phyloP scores from a whole-genome alignment of 2,329 filamentous ascomycete genomes.

The Lecanicillium sp. region DNA sequence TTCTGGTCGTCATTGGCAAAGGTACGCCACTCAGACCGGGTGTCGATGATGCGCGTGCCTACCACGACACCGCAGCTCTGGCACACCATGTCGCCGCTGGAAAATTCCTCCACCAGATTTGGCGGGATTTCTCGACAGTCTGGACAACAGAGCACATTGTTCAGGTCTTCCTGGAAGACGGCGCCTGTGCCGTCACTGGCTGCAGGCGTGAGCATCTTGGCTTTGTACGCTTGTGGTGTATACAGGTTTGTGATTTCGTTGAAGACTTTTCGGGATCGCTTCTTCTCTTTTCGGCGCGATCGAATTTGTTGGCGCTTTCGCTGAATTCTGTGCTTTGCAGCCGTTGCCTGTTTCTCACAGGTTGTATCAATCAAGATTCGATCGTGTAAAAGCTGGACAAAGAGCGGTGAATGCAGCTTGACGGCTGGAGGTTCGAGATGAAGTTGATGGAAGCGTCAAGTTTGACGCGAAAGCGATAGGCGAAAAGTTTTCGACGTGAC shows the following conservation, averaged over 20 bases:
- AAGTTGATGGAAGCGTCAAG: not conserved
- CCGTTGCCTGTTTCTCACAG: constrained; percentile 14
- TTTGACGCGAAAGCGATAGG: not conserved
- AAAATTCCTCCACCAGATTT: constrained; percentile 87
- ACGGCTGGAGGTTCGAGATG: constrained; percentile 31
- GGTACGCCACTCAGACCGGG: constrained; percentile 95
- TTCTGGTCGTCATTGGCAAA: constrained; percentile 98
- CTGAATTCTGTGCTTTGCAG: constrained; percentile 22
- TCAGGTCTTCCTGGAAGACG: constrained; percentile 75
- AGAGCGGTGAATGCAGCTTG: constrained; percentile 68
- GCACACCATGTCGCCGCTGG: constrained; percentile 88
- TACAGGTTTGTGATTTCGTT: constrained; percentile 39
- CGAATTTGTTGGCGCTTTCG: constrained; percentile 30
- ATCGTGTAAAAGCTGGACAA: constrained; percentile 50
- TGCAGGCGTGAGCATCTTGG: constrained; percentile 42
- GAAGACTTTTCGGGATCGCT: constrained; percentile 33
- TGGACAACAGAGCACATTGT: constrained; percentile 75
- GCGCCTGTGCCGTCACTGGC: constrained; percentile 25
- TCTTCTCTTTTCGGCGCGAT: constrained; percentile 28
- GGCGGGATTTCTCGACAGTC: constrained; percentile 93
- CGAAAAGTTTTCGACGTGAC: not conserved
- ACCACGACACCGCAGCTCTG: constrained; percentile 87
- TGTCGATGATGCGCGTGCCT: constrained; percentile 87
- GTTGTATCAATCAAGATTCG: constrained; percentile 32
- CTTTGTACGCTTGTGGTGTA: constrained; percentile 33